Base-by-base conservation (phyloP, 768 basidiomycete genomes). In the Holtermannia corniformis region DNA sequence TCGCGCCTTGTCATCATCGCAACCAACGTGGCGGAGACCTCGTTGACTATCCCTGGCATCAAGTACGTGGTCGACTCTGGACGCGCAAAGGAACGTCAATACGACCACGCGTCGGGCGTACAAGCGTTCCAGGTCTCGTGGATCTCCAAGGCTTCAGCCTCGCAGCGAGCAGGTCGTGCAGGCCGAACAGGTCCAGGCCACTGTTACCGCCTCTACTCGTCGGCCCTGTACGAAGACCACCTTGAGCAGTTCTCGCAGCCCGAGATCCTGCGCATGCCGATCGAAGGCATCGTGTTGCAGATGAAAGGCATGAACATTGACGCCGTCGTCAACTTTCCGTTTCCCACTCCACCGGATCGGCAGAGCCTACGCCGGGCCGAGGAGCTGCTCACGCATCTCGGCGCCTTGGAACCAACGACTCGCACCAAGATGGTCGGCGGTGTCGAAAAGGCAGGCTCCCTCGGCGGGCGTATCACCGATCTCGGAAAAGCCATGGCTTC, bases 301-400 rank as follows among this genome's bases (percentile, higher is more conserved):
- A 96, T 99, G 93, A 99, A 99, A 77, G 84, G 82, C 71, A 96
- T 99, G 91, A 88, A 93, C 66, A 93, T 99, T 54, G 91, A 97
- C 64, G 79, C 88, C 1, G 89, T 97, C 37, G 78, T 88, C 61
- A 97, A 97, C 74, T 99, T 99, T 72, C 95, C 95, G 14, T 97
- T 97, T 74, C 95, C 95, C 1, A 96, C 95, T 0, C 85, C 93
- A 13, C 95, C 95, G 0, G 87, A 95, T 70, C 80, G 84, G 32
- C 63, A 72, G 10, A 79, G 81, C 3, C 76, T 99, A 42, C 78
- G 76, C 52, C 85, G 84, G 64, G 90, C 95, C 1, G 92, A 99
- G 73, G 81, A 77, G 44, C 77, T 83, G 3, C 77, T 99, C 40
- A 80, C 77, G 16, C 79, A 87, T 62, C 81, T 99, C 10, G 91